Evolutionary conservation across 2,329 filamentous ascomycete species (phyloP).

Genomic region (Ustulina deusta): DNA sequence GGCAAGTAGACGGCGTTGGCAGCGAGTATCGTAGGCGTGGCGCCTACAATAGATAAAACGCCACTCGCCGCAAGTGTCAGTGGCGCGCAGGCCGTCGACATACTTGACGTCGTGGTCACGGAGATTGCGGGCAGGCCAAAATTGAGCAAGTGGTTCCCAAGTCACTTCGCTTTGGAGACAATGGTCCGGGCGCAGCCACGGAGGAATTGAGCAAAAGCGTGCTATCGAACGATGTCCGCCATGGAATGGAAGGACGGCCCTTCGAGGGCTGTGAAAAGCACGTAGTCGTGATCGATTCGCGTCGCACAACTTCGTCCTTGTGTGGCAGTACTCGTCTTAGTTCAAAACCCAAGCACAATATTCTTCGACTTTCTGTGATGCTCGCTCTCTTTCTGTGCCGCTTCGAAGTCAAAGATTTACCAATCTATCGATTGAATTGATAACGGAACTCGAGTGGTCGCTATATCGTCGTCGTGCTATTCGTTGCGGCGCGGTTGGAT

Average conservation of each 20-base stretch:
- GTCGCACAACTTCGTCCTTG: conserved; percentile 20
- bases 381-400: conserved; percentile 1
- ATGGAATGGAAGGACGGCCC: conserved; percentile 49
- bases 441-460: not conserved
- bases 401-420: conserved; percentile 7
- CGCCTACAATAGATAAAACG: conserved; percentile 63
- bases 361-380: not conserved
- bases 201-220: conserved; percentile 38
- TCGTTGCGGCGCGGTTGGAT: conserved; percentile 34
- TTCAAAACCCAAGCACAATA: not conserved
- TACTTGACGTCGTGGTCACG: conserved; percentile 40
- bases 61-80: conserved; percentile 59
- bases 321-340: conserved; percentile 13
- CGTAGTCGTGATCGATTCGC: conserved; percentile 37
- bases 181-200: conserved; percentile 45
- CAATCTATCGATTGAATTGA: not conserved
- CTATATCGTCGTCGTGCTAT: conserved; percentile 16
- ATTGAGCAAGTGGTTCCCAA: conserved; percentile 43
- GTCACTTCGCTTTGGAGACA: conserved; percentile 45
- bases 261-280: conserved; percentile 36
- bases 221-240: conserved; percentile 51
- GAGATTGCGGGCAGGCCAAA: conserved; percentile 48
- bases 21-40: conserved; percentile 69
- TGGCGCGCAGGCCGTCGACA: conserved; percentile 54
- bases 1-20: conserved; percentile 71